Evolutionary conservation across 116 monocot species (phyloP).

Genomic region (Trichopus zeylanicus): DNA sequence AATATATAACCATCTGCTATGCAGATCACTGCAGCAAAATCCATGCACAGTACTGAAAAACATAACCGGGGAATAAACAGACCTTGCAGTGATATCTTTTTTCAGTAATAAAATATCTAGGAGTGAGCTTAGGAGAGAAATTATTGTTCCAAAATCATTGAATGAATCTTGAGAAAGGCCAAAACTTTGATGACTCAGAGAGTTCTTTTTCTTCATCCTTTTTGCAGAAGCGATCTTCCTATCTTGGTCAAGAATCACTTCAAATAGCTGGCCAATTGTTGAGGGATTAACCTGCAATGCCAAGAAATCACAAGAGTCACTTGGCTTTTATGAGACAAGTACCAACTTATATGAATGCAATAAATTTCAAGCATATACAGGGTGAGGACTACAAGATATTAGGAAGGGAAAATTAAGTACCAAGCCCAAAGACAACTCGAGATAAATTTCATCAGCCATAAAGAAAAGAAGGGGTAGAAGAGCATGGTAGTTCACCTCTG

Average conservation of each 20-base stretch:
- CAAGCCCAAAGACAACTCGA: too few species aligned
- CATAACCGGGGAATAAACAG: background rate
- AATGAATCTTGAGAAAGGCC: slow-evolving; percentile 8
- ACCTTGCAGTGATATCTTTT: slow-evolving; percentile 71
- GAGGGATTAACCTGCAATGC: slow-evolving; percentile 45
- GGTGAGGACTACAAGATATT: too few species aligned
- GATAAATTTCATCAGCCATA: too few species aligned
- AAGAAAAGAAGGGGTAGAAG: too few species aligned
- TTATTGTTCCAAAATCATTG: slow-evolving; percentile 10
- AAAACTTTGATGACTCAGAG: slow-evolving; percentile 9
- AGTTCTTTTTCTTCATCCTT: slow-evolving; percentile 39
- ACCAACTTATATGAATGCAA: background rate
- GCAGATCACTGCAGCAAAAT: background rate
- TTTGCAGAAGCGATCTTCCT: slow-evolving; percentile 15
- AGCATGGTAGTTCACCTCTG: too few species aligned
- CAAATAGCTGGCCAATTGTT: slow-evolving; percentile 35
- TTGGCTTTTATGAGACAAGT: background rate
- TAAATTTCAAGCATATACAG: too few species aligned
- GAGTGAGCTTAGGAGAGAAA: slow-evolving; percentile 46
- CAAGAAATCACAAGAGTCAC: background rate
- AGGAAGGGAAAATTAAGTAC: too few species aligned
- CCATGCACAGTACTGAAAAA: background rate
- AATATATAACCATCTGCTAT: too few species aligned
- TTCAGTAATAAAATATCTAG: slow-evolving; percentile 68
- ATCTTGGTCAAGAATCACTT: slow-evolving; percentile 21